A percentile compares a stretch with the other conserved stretches of the same genome.
Conservation (phyloP, 2,329 filamentous ascomycete genomes). For the Ophiosphaerella korrae region DNA sequence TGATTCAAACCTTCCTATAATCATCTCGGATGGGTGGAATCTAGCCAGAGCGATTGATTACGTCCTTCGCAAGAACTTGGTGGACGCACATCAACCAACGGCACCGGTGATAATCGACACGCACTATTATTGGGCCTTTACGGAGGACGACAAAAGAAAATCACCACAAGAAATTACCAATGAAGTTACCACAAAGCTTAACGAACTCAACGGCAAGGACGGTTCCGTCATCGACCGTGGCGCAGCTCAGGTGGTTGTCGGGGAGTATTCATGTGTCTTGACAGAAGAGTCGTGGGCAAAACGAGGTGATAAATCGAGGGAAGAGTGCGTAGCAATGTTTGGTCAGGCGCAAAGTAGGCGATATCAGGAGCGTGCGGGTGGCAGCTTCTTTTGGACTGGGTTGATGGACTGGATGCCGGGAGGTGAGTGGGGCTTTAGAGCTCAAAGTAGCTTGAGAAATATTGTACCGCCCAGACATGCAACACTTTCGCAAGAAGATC, state of each 20-base stretch:
- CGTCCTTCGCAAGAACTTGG: constrained; percentile 49
- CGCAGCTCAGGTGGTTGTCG: constrained; percentile 58
- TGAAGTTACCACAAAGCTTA: constrained; percentile 52
- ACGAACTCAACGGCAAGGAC: constrained; percentile 53
- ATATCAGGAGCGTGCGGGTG: constrained; percentile 58
- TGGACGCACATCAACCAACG: constrained; percentile 28
- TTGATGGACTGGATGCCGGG: constrained; percentile 68
- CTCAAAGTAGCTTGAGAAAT: constrained; percentile 54
- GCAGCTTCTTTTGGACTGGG: constrained; percentile 65
- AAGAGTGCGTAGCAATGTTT: constrained; percentile 52
- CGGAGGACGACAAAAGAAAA: constrained; percentile 57
- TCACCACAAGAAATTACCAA: constrained; percentile 59
- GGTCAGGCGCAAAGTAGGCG: constrained; percentile 55
- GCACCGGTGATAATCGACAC: constrained; percentile 63
- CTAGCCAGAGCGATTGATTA: constrained; percentile 54
- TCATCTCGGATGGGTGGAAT: constrained; percentile 65
- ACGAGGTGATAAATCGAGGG: constrained; percentile 37
- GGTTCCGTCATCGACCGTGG: constrained; percentile 57
- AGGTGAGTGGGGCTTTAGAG: constrained; percentile 64
- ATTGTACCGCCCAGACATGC: constrained; percentile 47
- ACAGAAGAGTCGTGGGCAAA: constrained; percentile 57
- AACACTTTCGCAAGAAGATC: constrained; percentile 12
- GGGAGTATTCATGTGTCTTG: constrained; percentile 64
- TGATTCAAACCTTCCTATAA: constrained; percentile 58
- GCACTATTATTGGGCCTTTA: constrained; percentile 64